Evolutionary conservation across 768 basidiomycete species (phyloP).

Genomic region (Tylopilus subfusipes): DNA sequence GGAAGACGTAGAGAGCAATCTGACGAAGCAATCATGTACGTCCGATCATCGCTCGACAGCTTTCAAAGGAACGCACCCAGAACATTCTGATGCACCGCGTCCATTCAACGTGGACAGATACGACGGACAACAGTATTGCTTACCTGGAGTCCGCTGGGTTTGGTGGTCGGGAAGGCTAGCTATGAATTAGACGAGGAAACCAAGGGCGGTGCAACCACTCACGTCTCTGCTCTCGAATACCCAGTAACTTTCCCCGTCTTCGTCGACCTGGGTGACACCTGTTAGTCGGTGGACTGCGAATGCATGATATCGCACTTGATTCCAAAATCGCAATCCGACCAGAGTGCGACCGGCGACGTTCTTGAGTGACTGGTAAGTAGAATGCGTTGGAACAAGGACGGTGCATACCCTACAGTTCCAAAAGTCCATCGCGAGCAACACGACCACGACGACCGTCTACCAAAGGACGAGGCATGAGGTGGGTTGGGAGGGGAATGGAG

Average conservation of each 20-base stretch:
- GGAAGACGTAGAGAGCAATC: conserved; percentile 89
- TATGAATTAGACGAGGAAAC: conserved; percentile 8
- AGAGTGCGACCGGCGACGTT: conserved; percentile 93
- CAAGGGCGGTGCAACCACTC: conserved; percentile 29
- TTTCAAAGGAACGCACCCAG: conserved; percentile 56
- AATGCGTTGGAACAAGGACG: neutral
- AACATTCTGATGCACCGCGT: conserved; percentile 64
- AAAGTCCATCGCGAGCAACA: conserved; percentile 95
- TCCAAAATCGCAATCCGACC: conserved; percentile 97
- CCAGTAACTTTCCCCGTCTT: conserved; percentile 95
- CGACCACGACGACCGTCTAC: conserved; percentile 87
- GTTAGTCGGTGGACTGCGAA: neutral
- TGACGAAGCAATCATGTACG: conserved; percentile 29
- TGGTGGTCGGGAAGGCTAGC: conserved; percentile 79
- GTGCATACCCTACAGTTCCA: conserved; percentile 87
- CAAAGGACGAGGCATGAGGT: neutral
- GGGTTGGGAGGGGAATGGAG: neutral
- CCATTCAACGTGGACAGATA: conserved; percentile 6
- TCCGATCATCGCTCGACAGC: conserved; percentile 12
- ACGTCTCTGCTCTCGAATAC: conserved; percentile 98
- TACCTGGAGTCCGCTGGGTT: conserved; percentile 88
- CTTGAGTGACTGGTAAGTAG: conserved; percentile 36
- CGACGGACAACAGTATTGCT: conserved; percentile 24
- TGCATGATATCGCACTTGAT: conserved; percentile 54
- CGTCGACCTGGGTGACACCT: conserved; percentile 66